phyloP scores from a whole-genome alignment of 1,284 basidiomycete species.

The Rugiboletus extremiorientalis region DNA sequence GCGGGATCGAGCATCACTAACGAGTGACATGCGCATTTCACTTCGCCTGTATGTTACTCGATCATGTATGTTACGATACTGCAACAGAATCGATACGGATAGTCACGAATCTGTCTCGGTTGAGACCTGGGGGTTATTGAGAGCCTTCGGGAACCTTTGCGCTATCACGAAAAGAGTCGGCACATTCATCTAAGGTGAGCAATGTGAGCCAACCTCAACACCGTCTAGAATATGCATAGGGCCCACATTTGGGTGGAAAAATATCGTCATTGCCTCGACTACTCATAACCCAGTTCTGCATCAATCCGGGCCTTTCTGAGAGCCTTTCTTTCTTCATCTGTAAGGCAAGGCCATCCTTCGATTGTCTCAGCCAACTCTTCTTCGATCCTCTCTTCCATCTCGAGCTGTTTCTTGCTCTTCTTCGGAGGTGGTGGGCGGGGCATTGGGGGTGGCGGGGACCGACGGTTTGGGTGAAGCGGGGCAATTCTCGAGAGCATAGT shows the following conservation, averaged over 20 bases:
- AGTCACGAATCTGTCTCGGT: not conserved
- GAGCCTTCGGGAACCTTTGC: not conserved
- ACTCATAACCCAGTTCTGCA: conserved; percentile 59
- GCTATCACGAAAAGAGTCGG: not conserved
- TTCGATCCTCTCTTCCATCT: conserved; percentile 75
- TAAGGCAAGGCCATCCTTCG: conserved; percentile 69
- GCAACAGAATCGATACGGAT: not conserved
- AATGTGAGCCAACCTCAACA: not conserved
- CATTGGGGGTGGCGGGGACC: conserved; percentile 65
- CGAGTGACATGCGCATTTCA: not conserved
- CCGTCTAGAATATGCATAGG: not conserved
- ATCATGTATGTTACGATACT: not conserved
- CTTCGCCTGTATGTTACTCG: conserved; percentile 1
- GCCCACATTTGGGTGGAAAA: not conserved
- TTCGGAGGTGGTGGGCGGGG: conserved; percentile 63
- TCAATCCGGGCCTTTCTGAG: conserved; percentile 62
- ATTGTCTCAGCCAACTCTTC: conserved; percentile 70
- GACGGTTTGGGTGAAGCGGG: conserved; percentile 68
- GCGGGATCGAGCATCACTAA: no score
- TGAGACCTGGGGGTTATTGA: not conserved
- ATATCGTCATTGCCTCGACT: not conserved
- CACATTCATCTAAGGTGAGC: not conserved
- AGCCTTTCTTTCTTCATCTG: conserved; percentile 60
- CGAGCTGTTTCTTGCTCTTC: conserved; percentile 75
- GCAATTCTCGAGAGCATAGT: conserved; percentile 63